A percentile compares a stretch with the other conserved stretches of the same genome.
Conservation (phyloP, 2,329 filamentous ascomycete genomes). For the Fusarium tupiense region DNA sequence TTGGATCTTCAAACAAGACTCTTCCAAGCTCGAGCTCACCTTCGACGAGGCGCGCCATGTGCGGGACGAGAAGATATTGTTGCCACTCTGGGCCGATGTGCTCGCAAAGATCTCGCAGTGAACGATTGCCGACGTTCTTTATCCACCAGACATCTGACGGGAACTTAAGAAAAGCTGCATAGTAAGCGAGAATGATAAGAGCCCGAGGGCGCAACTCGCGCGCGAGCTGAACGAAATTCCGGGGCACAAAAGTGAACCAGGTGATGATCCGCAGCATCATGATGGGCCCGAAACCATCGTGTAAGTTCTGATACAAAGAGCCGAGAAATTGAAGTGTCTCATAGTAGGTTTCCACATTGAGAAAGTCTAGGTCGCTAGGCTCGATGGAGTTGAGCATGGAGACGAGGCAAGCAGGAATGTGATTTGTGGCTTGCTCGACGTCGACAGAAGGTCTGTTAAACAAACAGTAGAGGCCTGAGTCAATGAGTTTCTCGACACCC, state of each 20-base stretch:
- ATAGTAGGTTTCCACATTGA: constrained; percentile 54
- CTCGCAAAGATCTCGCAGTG: constrained; percentile 56
- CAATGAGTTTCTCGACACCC: constrained; percentile 40
- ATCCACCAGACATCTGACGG: constrained; percentile 61
- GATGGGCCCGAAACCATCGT: constrained; percentile 54
- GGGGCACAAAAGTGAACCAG: constrained; percentile 62
- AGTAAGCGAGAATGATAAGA: constrained; percentile 63
- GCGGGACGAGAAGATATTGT: constrained; percentile 54
- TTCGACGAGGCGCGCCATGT: constrained; percentile 48
- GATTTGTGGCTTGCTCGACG: constrained; percentile 51
- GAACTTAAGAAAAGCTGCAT: constrained; percentile 61
- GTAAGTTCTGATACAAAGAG: constrained; percentile 61
- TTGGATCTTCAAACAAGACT: constrained; percentile 56
- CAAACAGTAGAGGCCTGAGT: constrained; percentile 57
- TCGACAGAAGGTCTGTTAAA: constrained; percentile 62
- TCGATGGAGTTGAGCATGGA: constrained; percentile 60
- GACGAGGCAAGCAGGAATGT: constrained; percentile 60
- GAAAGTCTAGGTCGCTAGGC: constrained; percentile 54
- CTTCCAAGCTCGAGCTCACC: constrained; percentile 51
- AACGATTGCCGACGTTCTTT: constrained; percentile 55
- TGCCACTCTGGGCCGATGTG: constrained; percentile 54
- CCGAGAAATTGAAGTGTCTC: constrained; percentile 60
- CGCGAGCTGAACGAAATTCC: constrained; percentile 55
- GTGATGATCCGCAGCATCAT: constrained; percentile 62
- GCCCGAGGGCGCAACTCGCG: constrained; percentile 55